Conservation (phyloP, 2,329 filamentous ascomycete genomes). For the Curvularia verruculosa region DNA sequence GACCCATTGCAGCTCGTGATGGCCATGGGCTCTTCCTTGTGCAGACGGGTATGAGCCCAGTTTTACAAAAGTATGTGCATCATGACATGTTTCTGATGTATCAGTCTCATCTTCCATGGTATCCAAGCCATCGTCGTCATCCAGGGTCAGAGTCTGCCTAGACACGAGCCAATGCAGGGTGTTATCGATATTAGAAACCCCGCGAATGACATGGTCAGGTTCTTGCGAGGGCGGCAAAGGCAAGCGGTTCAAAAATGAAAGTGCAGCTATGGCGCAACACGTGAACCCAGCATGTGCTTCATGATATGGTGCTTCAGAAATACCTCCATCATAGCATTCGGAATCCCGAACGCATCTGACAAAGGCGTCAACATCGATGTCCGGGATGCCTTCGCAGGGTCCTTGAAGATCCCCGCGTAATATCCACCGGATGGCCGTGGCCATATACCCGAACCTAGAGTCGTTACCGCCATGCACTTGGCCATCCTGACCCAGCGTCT, state of each 20-base stretch:
- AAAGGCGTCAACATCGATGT: constrained; percentile 76
- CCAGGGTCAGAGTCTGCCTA: constrained; percentile 54
- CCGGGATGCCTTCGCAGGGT: constrained; percentile 63
- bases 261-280: constrained; percentile 81
- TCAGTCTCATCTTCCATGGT: constrained; percentile 48
- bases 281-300: constrained; percentile 92
- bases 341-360: constrained; percentile 72
- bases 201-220: constrained; percentile 37
- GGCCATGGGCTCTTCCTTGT: constrained; percentile 65
- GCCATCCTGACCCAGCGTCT: constrained; percentile 68
- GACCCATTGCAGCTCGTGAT: constrained; percentile 62
- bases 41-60: constrained; percentile 35
- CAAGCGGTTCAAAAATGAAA: constrained; percentile 75
- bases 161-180: constrained; percentile 56
- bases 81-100: constrained; percentile 49
- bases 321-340: constrained; percentile 81
- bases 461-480: constrained; percentile 79
- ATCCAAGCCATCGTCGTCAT: constrained; percentile 52
- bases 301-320: constrained; percentile 76
- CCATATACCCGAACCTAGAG: constrained; percentile 86
- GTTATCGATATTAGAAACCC: constrained; percentile 47
- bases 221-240: constrained; percentile 35
- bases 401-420: constrained; percentile 66
- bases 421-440: constrained; percentile 80
- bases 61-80: constrained; percentile 49